Conservation (phyloP, 176 grass and related monocot genomes). For the Rhynchospora pubera region DNA sequence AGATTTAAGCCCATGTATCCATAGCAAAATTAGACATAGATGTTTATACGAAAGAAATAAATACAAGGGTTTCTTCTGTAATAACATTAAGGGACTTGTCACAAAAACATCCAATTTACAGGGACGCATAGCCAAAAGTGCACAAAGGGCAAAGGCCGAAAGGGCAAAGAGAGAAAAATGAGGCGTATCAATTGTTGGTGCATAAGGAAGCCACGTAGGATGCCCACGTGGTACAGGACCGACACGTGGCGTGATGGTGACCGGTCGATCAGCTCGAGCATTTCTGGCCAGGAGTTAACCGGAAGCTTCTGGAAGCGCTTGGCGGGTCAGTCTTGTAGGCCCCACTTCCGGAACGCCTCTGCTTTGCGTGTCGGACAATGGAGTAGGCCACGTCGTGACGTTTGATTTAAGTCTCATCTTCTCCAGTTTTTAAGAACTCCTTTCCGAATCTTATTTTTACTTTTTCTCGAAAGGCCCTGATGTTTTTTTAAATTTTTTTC, state of each 20-base stretch:
- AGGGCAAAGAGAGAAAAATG: conserved; percentile 30
- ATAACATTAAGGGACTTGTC: background rate
- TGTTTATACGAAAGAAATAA: background rate
- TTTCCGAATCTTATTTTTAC: background rate
- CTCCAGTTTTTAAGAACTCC: background rate
- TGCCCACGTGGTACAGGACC: background rate
- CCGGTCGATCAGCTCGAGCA: conserved; percentile 40
- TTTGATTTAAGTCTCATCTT: background rate
- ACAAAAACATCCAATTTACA: background rate
- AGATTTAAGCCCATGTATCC: no score
- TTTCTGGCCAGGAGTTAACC: conserved; percentile 56
- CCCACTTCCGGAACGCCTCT: background rate
- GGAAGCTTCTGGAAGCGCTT: conserved; percentile 71
- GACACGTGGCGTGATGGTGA: conserved; percentile 36
- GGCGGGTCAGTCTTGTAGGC: conserved; percentile 3
- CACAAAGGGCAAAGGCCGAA: conserved; percentile 11
- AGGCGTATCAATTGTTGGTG: conserved; percentile 69
- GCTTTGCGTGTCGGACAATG: conserved; percentile 18
- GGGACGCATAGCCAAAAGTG: background rate
- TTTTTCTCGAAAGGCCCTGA: background rate
- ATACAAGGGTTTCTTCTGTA: background rate
- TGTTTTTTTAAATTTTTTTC: no score
- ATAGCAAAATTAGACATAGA: no score
- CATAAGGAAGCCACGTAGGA: conserved; percentile 57
- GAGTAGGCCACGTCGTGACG: conserved; percentile 23